Evolutionary conservation across 805 yeast genomes (phyloP).

Genomic region (Lipomyces yamanashiensis): DNA sequence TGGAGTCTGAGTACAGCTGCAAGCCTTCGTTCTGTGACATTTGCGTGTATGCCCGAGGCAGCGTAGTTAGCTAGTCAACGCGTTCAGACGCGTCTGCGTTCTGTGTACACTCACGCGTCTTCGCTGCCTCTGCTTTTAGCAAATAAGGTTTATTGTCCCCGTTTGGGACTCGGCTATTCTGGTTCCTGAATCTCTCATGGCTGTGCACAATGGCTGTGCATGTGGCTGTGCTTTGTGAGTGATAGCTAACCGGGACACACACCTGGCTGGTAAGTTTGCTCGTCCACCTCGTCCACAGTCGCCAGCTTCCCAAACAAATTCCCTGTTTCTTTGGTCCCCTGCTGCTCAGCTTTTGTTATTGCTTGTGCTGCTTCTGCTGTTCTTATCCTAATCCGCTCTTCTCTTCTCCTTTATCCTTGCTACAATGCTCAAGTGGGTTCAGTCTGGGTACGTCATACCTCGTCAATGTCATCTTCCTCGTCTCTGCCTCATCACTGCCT

Average conservation of each 20-base stretch:
- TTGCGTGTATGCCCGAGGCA: not conserved
- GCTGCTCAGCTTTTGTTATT: not conserved
- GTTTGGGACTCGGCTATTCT: not conserved
- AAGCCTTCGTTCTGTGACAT: constrained; percentile 13
- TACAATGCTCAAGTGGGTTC: constrained; percentile 79
- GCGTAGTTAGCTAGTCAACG: not conserved
- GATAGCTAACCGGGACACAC: not conserved
- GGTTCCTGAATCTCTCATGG: not conserved
- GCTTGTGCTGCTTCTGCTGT: not conserved
- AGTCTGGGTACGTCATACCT: constrained; percentile 56
- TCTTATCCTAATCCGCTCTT: not conserved
- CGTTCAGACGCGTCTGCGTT: not conserved
- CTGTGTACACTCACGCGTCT: not conserved
- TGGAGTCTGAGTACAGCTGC: not conserved
- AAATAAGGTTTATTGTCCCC: not conserved
- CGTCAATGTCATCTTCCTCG: not conserved
- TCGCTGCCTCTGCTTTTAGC: not conserved
- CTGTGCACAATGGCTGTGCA: not conserved
- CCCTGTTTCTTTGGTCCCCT: not conserved
- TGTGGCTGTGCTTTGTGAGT: not conserved
- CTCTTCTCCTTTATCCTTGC: not conserved
- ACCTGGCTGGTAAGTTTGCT: not conserved
- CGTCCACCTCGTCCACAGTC: not conserved
- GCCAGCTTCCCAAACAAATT: not conserved
- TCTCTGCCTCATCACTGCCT: not conserved